Evolutionary conservation across 2,329 filamentous ascomycete genomes (phyloP).

Genomic region (Cladosporium austrohemisphaericum): DNA sequence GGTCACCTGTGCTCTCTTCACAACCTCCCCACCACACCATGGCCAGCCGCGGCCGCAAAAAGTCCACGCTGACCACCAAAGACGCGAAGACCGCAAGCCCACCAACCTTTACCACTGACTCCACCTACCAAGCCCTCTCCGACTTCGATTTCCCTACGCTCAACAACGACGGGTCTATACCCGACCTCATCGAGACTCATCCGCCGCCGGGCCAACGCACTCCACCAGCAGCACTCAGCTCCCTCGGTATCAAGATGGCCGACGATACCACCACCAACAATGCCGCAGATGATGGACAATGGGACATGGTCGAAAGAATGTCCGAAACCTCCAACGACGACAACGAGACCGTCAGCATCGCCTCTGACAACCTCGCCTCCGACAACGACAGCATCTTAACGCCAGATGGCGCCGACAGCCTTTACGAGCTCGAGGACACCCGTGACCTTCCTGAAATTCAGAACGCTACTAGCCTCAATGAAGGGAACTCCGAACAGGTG

Average conservation of each 20-base stretch:
- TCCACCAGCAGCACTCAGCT: constrained; percentile 30
- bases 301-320: constrained; percentile 33
- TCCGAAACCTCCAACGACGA: constrained; percentile 28
- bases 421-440: constrained; percentile 10
- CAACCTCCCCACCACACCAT: background rate
- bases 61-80: constrained; percentile 5
- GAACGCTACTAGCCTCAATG: no score
- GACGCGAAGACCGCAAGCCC: background rate
- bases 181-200: constrained; percentile 21
- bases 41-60: background rate
- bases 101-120: background rate
- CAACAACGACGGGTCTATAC: constrained; percentile 28
- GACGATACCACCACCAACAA: constrained; percentile 19
- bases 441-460: no score
- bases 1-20: constrained; percentile 1
- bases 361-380: constrained; percentile 20
- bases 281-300: constrained; percentile 23
- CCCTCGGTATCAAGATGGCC: constrained; percentile 27
- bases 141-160: constrained; percentile 28
- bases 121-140: background rate
- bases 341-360: constrained; percentile 32
- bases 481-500: no score
- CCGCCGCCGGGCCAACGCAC: constrained; percentile 20
- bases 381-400: constrained; percentile 20
- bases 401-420: constrained; percentile 19